These are phyloP conservation scores for Echeveria elegans DNA, from an alignment of 164 flowering plant species.

Conservation along the genomic window DNA sequence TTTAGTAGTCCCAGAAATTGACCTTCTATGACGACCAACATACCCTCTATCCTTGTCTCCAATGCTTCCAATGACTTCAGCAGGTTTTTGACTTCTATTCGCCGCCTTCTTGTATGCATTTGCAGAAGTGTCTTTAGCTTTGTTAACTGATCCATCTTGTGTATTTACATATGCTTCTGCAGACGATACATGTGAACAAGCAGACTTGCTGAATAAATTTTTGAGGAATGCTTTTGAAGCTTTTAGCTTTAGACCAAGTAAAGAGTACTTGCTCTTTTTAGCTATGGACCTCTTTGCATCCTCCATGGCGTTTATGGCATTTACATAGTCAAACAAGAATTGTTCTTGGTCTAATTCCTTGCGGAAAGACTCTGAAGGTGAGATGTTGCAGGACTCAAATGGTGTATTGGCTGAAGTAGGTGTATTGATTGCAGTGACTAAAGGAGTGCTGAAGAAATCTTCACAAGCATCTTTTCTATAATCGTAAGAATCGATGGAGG, in stretches of 20 bases:
- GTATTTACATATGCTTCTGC: constrained; percentile 16
- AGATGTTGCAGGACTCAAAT: constrained; percentile 44
- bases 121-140: constrained; percentile 12
- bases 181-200: constrained; percentile 30
- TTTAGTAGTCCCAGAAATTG: constrained; percentile 53
- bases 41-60: constrained; percentile 15
- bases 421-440: constrained; percentile 23
- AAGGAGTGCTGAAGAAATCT: constrained; percentile 39
- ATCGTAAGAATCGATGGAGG: constrained; percentile 11
- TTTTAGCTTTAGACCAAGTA: constrained; percentile 27
- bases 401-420: constrained; percentile 36
- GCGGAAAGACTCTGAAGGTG: constrained; percentile 39
- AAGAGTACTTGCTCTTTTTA: constrained; percentile 27
- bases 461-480: constrained; percentile 13
- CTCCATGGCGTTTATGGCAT: constrained; percentile 11
- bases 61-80: constrained; percentile 1
- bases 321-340: constrained; percentile 18
- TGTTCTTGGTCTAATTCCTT: constrained; percentile 40
- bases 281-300: constrained; percentile 26
- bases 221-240: constrained; percentile 38
- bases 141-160: constrained; percentile 19
- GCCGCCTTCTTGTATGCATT: constrained; percentile 12
- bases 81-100: constrained; percentile 8
- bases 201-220: constrained; percentile 34
- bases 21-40: constrained; percentile 28